Conservation (phyloP, 805 yeast species). For the Pachysolen tannophilus region DNA sequence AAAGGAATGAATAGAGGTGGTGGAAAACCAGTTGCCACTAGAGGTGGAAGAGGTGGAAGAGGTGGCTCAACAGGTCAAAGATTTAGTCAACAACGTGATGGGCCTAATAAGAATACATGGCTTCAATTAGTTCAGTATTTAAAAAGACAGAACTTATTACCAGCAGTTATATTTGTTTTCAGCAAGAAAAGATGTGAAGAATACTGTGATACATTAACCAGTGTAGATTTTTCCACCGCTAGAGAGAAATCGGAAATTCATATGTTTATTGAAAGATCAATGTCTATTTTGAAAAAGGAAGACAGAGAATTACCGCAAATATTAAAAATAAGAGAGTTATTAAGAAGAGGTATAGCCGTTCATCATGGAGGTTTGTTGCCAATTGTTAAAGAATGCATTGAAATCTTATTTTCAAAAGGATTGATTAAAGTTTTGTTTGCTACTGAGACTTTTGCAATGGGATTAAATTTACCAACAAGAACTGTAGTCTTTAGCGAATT, state of each 20-base stretch:
- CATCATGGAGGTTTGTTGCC: constrained; percentile 95
- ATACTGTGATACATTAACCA: constrained; percentile 70
- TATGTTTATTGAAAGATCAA: constrained; percentile 87
- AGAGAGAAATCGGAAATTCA: constrained; percentile 85
- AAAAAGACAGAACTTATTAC: constrained; percentile 62
- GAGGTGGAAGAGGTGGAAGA: constrained; percentile 27
- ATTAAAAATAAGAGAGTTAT: constrained; percentile 67
- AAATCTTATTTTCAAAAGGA: constrained; percentile 80
- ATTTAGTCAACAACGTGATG: constrained; percentile 42
- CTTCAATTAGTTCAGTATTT: constrained; percentile 61
- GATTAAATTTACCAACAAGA: constrained; percentile 90
- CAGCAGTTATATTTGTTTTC: constrained; percentile 90
- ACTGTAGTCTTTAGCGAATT: constrained; percentile 87
- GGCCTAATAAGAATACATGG: constrained; percentile 80
- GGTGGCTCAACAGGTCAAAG: constrained; percentile 22
- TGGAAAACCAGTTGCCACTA: constrained; percentile 19
- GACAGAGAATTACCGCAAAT: constrained; percentile 94
- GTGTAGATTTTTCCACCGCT: constrained; percentile 75
- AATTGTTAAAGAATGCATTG: constrained; percentile 88
- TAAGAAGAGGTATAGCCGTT: constrained; percentile 88
- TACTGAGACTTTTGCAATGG: constrained; percentile 99
- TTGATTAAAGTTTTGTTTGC: constrained; percentile 89
- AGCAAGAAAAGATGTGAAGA: constrained; percentile 92
- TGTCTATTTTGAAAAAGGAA: constrained; percentile 79
- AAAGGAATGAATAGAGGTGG: constrained; percentile 15